Evolutionary conservation across 768 basidiomycete species (phyloP), one percentile per base, ranked within the genome.

Genomic region (Podaxis mareebaensis): DNA sequence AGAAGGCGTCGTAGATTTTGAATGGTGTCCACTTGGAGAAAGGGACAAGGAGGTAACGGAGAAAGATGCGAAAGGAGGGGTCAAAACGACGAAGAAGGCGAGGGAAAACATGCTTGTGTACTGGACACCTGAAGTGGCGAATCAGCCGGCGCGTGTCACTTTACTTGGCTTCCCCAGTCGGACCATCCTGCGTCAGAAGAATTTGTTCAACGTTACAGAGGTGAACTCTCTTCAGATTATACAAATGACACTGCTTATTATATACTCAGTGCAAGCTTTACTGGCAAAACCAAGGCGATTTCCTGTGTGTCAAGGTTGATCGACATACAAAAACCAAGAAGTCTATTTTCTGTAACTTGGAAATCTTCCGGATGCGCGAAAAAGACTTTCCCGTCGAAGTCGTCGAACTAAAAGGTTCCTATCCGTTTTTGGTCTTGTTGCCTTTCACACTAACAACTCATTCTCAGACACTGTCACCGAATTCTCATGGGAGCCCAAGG

Each of bases 401-500:
- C 42, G 88, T 99, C 58, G 97, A 99, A 76, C 83, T 96, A 56
- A 99, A 99, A 83, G 96, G 95, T 95, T 56, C 59, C 70, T 64
- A 28, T 26, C 48, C 38, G 53, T 64, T 33, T 58, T 39, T 42
- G 17, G 40, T 46, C 30, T 46, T 30, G 36, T 30, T 22, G 58
- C 36, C 38, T 61, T 52, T 65, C 66, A 65, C 69, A 54, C 64
- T 65, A 52, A 64, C 10, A 48, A 33, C 46, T 33, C 46, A 13
- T 58, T 63, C 46, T 44, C 71, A 95, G 96, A 98, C 75, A 88
- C 94, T 40, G 96, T 96, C 42, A 89, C 89, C 58, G 95, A 96
- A 70, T 99, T 99, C 75, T 94, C 95, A 52, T 99, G 97, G 97
- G 97, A 99, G 75, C 96, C 97, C n/a, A 91, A 90, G 74, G 95